These are phyloP conservation scores for Aphanoascus verrucosus DNA, from an alignment of 2,329 filamentous ascomycete genomes.

Conservation along the genomic window DNA sequence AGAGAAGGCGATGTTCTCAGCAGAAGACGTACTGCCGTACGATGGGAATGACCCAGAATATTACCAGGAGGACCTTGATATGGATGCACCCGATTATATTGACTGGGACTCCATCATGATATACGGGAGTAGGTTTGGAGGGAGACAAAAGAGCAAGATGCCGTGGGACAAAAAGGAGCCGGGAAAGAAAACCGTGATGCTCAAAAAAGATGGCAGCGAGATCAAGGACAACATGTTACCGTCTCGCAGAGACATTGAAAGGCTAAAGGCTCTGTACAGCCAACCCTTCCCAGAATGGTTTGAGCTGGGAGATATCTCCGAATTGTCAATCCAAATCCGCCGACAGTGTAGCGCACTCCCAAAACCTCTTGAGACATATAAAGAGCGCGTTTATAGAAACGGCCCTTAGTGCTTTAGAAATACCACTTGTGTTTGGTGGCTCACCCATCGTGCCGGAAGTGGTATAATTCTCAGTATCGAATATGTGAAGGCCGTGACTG, in stretches of 20 bases:
- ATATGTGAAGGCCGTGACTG: too few species aligned
- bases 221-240: neutral
- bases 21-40: neutral
- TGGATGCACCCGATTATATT: neutral
- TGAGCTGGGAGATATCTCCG: neutral
- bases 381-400: too few species aligned
- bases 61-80: neutral
- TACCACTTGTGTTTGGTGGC: too few species aligned
- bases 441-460: too few species aligned
- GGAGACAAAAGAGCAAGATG: neutral
- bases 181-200: neutral
- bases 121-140: constrained; percentile 4
- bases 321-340: too few species aligned
- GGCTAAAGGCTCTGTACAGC: neutral
- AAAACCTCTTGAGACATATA: too few species aligned
- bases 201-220: neutral
- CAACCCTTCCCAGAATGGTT: neutral
- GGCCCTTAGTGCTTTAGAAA: too few species aligned
- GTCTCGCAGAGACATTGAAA: neutral
- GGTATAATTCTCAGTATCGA: too few species aligned
- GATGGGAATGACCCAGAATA: neutral
- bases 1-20: neutral
- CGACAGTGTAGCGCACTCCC: too few species aligned
- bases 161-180: neutral
- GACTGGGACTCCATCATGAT: constrained; percentile 4